These are phyloP conservation scores for Metschnikowia cerradonensis DNA, from an alignment of 805 yeast species.

Conservation along the genomic window DNA sequence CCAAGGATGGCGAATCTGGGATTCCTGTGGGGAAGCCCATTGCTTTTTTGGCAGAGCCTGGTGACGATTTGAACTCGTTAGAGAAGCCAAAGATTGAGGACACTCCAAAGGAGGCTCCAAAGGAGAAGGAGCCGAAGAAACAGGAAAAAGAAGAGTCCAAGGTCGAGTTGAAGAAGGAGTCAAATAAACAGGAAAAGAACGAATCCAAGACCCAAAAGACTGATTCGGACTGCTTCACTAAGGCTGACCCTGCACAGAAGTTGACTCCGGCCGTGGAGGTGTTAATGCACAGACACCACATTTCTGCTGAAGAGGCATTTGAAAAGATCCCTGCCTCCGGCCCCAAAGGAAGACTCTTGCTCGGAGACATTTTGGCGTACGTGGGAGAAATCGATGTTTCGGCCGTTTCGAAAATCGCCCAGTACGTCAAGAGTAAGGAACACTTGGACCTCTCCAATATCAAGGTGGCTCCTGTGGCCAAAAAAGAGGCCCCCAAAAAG, in stretches of 20 bases:
- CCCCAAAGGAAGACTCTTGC: slow-evolving; percentile 79
- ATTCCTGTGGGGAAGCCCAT: slow-evolving; percentile 85
- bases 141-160: slow-evolving; percentile 10
- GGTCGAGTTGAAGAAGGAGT: neutral
- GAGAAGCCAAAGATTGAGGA: slow-evolving; percentile 36
- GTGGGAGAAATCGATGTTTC: slow-evolving; percentile 66
- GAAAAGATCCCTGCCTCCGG: slow-evolving; percentile 78
- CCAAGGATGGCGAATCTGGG: slow-evolving; percentile 72
- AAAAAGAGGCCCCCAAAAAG: slow-evolving; percentile 17
- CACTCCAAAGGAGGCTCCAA: slow-evolving; percentile 10
- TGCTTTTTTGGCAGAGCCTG: slow-evolving; percentile 84
- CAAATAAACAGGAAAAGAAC: slow-evolving; percentile 10
- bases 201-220: neutral
- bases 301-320: slow-evolving; percentile 68
- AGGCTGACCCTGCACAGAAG: slow-evolving; percentile 64
- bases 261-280: slow-evolving; percentile 76
- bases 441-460: slow-evolving; percentile 74
- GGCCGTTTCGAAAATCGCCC: slow-evolving; percentile 49
- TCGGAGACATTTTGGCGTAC: slow-evolving; percentile 87
- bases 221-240: neutral
- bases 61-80: slow-evolving; percentile 69
- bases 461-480: slow-evolving; percentile 33
- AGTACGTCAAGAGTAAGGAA: slow-evolving; percentile 51
- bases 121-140: slow-evolving; percentile 9
- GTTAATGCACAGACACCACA: slow-evolving; percentile 56